Evolutionary conservation across 495 filamentous ascomycete genomes (phyloP).

Genomic region (Xylaria flabelliformis): DNA sequence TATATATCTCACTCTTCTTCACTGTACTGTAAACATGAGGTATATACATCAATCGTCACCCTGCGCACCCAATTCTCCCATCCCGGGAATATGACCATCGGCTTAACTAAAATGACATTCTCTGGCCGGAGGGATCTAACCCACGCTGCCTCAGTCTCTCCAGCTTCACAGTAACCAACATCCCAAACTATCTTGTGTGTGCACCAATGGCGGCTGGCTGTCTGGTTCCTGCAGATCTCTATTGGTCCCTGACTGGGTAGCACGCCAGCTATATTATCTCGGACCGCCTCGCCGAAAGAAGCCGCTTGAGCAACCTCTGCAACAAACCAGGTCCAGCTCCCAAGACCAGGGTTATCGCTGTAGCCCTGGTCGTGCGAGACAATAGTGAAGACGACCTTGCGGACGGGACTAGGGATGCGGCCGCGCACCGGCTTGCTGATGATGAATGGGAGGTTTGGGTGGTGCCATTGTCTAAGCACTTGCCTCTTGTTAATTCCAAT

Average conservation of each 20-base stretch:
- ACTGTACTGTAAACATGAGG: constrained; percentile 24
- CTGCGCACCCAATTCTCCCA: constrained; percentile 36
- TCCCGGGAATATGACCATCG: constrained; percentile 31
- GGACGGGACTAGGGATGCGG: constrained; percentile 23
- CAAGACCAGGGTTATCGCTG: too few relatives aligned
- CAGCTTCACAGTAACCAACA: too few relatives aligned
- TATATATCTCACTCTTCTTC: too few relatives aligned
- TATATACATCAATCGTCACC: constrained; percentile 34
- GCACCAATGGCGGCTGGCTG: too few relatives aligned
- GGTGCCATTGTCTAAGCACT: constrained; percentile 31
- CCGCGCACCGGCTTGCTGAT: constrained; percentile 29
- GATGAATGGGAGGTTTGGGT: constrained; percentile 29
- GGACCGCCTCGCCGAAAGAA: neutral
- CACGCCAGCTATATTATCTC: neutral
- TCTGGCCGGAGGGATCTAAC: too few relatives aligned
- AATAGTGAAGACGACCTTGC: constrained; percentile 33
- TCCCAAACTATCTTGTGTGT: too few relatives aligned
- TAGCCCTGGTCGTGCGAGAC: constrained; percentile 33
- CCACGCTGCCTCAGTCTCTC: too few relatives aligned
- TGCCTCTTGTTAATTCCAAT: constrained; percentile 29
- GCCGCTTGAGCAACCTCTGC: too few relatives aligned
- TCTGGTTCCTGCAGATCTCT: too few relatives aligned
- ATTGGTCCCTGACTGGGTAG: neutral
- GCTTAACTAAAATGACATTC: constrained; percentile 17
- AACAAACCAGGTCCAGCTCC: too few relatives aligned